Conservation (phyloP, 192 early-diverging fungal species). For the Pecoramyces ruminantium region DNA sequence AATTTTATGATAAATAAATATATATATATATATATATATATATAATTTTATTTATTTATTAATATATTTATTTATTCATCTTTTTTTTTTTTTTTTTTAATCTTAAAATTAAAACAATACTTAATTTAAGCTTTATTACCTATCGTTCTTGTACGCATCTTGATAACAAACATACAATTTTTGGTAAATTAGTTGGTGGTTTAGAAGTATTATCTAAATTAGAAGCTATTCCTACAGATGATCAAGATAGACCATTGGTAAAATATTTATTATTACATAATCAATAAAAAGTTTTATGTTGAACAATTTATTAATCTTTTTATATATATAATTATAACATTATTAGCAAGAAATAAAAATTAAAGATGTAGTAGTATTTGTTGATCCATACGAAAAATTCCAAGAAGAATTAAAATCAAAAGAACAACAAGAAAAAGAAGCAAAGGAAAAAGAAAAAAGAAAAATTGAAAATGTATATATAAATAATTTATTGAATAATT, state of each 20-base stretch:
- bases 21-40: background rate
- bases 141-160: constrained; percentile 20
- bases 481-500: no score
- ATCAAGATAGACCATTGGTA: constrained; percentile 45
- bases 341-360: constrained; percentile 47
- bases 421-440: constrained; percentile 21
- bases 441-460: constrained; percentile 9
- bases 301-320: no score
- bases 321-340: background rate
- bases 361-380: constrained; percentile 49
- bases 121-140: constrained; percentile 25
- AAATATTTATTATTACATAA: no score
- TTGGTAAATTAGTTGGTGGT: constrained; percentile 85
- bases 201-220: constrained; percentile 61
- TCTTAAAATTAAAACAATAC: no score
- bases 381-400: constrained; percentile 72
- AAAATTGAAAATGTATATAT: background rate
- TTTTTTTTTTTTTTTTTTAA: background rate
- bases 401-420: constrained; percentile 48
- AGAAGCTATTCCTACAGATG: constrained; percentile 54
- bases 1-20: background rate
- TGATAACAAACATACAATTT: constrained; percentile 75
- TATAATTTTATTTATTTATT: background rate
- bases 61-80: background rate
- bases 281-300: no score